Conservation (phyloP, 352 stramenopile species). For the Phytophthora syringae region DNA sequence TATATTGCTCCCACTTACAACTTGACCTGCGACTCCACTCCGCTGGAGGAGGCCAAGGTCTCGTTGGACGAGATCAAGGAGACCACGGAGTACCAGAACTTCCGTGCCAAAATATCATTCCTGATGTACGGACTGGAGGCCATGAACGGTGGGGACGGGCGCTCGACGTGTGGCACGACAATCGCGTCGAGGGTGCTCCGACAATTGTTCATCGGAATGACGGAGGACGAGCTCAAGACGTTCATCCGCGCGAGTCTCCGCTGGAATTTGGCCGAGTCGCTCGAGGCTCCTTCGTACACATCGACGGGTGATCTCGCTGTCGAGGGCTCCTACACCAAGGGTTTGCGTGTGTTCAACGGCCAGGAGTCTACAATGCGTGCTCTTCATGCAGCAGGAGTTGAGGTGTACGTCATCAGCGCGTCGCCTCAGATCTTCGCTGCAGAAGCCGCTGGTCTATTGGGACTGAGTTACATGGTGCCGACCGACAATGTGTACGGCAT, state of each 20-base stretch:
- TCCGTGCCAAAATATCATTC: constrained; percentile 62
- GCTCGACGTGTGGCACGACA: constrained; percentile 40
- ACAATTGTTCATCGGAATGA: constrained; percentile 67
- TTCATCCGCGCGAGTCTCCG: constrained; percentile 57
- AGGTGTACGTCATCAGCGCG: constrained; percentile 71
- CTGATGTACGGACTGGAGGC: constrained; percentile 52
- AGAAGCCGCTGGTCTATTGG: constrained; percentile 46
- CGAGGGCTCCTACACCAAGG: constrained; percentile 54
- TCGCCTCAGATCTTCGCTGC: constrained; percentile 62
- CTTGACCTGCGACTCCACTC: constrained; percentile 31
- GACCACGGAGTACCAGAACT: constrained; percentile 58
- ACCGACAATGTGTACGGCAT: constrained; percentile 60
- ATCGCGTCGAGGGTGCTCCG: constrained; percentile 68
- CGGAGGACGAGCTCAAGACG: constrained; percentile 49
- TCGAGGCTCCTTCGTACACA: constrained; percentile 47
- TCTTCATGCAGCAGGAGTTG: constrained; percentile 42
- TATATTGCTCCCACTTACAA: constrained; percentile 62
- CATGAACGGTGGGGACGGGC: constrained; percentile 47
- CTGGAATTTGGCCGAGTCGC: constrained; percentile 50
- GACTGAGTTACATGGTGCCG: constrained; percentile 61
- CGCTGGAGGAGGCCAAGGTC: too few relatives aligned
- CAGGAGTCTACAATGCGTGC: constrained; percentile 66
- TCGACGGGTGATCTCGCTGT: constrained; percentile 46
- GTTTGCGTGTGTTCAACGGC: constrained; percentile 66
- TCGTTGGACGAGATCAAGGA: constrained; percentile 47